Conservation (phyloP, 192 early-diverging fungal genomes). For the Anaeromyces robustus region DNA sequence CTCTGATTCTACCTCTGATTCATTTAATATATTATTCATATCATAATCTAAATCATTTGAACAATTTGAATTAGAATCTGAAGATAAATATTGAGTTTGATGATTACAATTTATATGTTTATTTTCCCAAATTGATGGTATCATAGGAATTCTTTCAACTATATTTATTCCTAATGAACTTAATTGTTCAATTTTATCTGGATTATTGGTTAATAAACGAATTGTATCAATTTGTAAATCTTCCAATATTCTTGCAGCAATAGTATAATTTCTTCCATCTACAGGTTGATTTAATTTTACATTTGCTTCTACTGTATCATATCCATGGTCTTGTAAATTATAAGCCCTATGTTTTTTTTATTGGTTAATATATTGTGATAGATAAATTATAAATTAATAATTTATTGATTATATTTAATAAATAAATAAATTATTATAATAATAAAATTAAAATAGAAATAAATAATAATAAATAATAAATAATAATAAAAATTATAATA, state of each 20-base stretch:
- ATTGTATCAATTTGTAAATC: constrained; percentile 62
- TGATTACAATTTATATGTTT: background rate
- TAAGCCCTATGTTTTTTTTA: constrained; percentile 88
- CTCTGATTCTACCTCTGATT: background rate
- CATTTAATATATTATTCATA: background rate
- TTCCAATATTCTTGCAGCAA: constrained; percentile 72
- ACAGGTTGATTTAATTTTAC: constrained; percentile 74
- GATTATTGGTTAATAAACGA: constrained; percentile 87
- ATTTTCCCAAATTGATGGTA: constrained; percentile 32
- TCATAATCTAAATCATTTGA: background rate
- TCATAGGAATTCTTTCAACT: constrained; percentile 73
- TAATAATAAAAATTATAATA: background rate
- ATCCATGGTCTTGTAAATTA: constrained; percentile 88
- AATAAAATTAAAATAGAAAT: background rate
- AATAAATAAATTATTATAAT: background rate
- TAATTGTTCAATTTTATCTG: constrained; percentile 78
- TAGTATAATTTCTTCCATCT: constrained; percentile 83
- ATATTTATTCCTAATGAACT: constrained; percentile 55
- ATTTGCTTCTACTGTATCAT: constrained; percentile 88
- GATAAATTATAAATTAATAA: too few relatives aligned
- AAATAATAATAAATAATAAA: constrained; percentile 4
- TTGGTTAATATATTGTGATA: too few relatives aligned
- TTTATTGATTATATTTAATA: too few relatives aligned
- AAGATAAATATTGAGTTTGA: background rate
- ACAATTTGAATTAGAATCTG: background rate